These are phyloP conservation scores for Cardiosporidium cionae DNA, from an alignment of 169 alveolate genomes.

Conservation along the genomic window DNA sequence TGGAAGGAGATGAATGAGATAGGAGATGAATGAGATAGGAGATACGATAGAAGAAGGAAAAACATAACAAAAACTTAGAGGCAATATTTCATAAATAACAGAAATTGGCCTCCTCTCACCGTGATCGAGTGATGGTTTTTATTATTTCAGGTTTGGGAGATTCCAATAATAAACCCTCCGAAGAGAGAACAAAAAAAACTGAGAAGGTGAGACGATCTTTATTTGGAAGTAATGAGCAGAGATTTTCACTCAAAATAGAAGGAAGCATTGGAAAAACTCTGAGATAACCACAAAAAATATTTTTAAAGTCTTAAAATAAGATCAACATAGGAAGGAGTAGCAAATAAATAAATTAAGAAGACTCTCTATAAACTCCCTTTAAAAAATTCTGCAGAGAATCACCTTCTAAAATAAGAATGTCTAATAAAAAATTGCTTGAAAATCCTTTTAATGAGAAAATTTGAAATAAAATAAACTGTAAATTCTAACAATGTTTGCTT, in stretches of 20 bases:
- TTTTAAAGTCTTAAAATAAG: background rate
- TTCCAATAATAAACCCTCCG: background rate
- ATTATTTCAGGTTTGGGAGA: background rate
- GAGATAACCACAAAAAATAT: conserved; percentile 3
- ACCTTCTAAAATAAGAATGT: background rate
- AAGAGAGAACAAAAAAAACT: background rate
- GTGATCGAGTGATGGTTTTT: conserved; percentile 14
- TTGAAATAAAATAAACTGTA: background rate
- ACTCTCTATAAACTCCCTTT: too few species aligned
- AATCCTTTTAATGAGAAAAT: background rate
- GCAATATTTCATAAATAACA: background rate
- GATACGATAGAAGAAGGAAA: background rate
- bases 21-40: background rate
- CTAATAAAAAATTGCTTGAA: background rate
- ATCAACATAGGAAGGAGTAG: background rate
- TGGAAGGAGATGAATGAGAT: background rate
- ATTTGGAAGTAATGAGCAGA: conserved; percentile 16
- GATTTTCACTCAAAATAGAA: conserved; percentile 16
- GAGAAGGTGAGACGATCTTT: conserved; percentile 13
- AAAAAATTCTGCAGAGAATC: too few species aligned
- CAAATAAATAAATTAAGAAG: background rate
- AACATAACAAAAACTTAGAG: background rate
- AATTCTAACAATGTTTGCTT: too few species aligned
- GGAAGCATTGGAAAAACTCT: conserved; percentile 38
- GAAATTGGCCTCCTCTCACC: too few species aligned